Percentiles rank a stretch among this genome's conserved stretches.
Evolutionary conservation across 805 yeast genomes (phyloP).

Genomic region (Tetrapisispora taiwanensis): DNA sequence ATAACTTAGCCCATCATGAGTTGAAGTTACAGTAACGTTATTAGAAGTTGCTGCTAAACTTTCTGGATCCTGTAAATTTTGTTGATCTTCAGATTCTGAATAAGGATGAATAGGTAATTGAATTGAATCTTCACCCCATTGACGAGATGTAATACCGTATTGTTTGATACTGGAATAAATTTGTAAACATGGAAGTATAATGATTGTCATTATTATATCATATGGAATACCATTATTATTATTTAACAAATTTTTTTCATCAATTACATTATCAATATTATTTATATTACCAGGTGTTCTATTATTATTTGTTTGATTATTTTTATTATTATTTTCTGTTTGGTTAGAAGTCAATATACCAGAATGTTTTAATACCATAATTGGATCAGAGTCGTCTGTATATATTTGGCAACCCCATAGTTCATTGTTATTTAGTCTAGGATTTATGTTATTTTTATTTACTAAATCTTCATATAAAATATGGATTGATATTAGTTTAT

Average conservation of each 20-base stretch:
- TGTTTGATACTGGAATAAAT: constrained; percentile 55
- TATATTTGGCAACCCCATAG: constrained; percentile 91
- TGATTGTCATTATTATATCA: constrained; percentile 28
- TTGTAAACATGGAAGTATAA: constrained; percentile 61
- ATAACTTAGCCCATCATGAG: constrained; percentile 73
- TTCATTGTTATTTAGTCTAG: constrained; percentile 39
- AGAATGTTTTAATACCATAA: constrained; percentile 63
- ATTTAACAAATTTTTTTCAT: background rate
- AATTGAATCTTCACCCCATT: constrained; percentile 40
- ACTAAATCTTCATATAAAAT: constrained; percentile 19
- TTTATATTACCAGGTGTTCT: constrained; percentile 35
- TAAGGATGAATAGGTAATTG: background rate
- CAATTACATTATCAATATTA: constrained; percentile 25
- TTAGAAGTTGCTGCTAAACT: background rate
- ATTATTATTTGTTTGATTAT: constrained; percentile 11
- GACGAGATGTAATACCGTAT: constrained; percentile 62
- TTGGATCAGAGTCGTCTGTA: constrained; percentile 86
- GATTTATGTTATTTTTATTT: constrained; percentile 6
- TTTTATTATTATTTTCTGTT: constrained; percentile 7
- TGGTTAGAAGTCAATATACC: constrained; percentile 32
- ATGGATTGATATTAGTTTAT: constrained; percentile 15
- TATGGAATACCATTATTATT: constrained; percentile 10
- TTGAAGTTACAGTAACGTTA: constrained; percentile 5
- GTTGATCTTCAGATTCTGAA: background rate
- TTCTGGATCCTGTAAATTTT: background rate